Evolutionary conservation across 495 filamentous ascomycete species (phyloP).

Genomic region (Cudoniella acicularis): DNA sequence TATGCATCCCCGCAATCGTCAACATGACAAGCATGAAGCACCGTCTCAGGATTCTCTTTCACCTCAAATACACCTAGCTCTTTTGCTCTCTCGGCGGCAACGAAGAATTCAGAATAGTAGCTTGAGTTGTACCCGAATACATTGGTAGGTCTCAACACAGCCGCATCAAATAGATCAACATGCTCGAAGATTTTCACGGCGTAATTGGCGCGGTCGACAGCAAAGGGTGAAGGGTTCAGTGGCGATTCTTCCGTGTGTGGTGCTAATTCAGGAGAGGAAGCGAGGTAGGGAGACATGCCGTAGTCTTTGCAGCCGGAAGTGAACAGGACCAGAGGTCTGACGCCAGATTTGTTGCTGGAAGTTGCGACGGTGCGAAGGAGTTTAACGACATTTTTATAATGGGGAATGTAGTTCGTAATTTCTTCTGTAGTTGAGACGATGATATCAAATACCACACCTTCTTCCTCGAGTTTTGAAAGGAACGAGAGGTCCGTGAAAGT

Average conservation of each 20-base stretch:
- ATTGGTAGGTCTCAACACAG: slow-evolving; percentile 35
- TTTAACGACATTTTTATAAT: slow-evolving; percentile 28
- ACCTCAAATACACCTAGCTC: slow-evolving; percentile 23
- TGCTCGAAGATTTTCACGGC: slow-evolving; percentile 29
- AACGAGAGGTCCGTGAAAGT: not conserved
- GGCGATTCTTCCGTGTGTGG: slow-evolving; percentile 37
- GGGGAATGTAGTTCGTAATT: slow-evolving; percentile 28
- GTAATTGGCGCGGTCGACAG: slow-evolving; percentile 14
- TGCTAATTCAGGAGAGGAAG: slow-evolving; percentile 27
- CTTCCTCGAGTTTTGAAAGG: slow-evolving; percentile 17
- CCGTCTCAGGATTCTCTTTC: slow-evolving; percentile 27
- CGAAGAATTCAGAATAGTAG: slow-evolving; percentile 36
- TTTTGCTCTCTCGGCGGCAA: slow-evolving; percentile 20
- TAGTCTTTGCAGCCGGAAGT: slow-evolving; percentile 45
- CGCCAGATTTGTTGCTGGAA: slow-evolving; percentile 11
- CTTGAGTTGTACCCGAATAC: slow-evolving; percentile 36
- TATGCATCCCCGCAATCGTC: slow-evolving; percentile 45
- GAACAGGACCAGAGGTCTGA: slow-evolving; percentile 34
- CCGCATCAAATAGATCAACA: slow-evolving; percentile 33
- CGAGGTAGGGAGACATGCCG: slow-evolving; percentile 28
- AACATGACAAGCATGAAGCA: slow-evolving; percentile 38
- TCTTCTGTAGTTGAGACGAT: slow-evolving; percentile 38
- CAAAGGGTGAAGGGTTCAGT: slow-evolving; percentile 22
- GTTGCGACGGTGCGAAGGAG: slow-evolving; percentile 24
- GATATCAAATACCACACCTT: slow-evolving; percentile 25